These are phyloP conservation scores for Sphaerulina vaccinii DNA, from an alignment of 2,329 filamentous ascomycete genomes.

Conservation along the genomic window DNA sequence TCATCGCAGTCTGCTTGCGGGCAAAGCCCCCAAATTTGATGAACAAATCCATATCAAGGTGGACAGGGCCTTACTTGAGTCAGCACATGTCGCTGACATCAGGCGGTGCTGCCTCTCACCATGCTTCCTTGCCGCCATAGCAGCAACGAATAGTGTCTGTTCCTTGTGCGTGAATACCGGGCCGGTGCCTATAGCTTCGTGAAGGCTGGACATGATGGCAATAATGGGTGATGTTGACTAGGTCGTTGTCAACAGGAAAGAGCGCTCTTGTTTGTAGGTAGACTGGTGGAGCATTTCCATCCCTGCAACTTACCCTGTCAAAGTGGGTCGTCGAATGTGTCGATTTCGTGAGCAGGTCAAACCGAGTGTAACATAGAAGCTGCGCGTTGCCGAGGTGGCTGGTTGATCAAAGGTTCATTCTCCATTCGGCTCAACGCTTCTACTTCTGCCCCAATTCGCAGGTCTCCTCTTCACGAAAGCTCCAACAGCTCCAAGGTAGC, in stretches of 20 bases:
- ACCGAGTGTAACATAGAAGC: not conserved
- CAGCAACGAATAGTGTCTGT: no score
- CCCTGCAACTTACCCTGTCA: no score
- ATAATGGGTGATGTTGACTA: no score
- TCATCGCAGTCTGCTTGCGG: no score
- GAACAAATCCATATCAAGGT: no score
- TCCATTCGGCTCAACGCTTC: constrained; percentile 20
- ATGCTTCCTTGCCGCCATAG: no score
- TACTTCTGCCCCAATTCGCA: constrained; percentile 70
- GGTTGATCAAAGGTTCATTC: not conserved
- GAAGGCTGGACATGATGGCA: not conserved
- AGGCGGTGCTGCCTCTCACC: no score
- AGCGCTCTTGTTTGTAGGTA: not conserved
- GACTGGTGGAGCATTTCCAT: not conserved
- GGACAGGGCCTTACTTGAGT: no score
- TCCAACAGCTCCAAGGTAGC: constrained; percentile 89
- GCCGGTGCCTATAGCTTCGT: not conserved
- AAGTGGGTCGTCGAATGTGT: no score
- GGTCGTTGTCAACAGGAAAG: not conserved
- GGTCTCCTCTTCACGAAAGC: constrained; percentile 92
- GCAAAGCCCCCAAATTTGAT: no score
- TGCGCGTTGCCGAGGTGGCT: not conserved
- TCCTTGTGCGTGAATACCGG: no score
- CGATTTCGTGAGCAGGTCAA: not conserved
- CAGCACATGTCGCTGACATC: no score